Percentiles rank a stretch among this genome's conserved stretches.
These are phyloP conservation scores for Leishmania arabica DNA, from an alignment of 208 protist genomes.

Conservation along the genomic window DNA sequence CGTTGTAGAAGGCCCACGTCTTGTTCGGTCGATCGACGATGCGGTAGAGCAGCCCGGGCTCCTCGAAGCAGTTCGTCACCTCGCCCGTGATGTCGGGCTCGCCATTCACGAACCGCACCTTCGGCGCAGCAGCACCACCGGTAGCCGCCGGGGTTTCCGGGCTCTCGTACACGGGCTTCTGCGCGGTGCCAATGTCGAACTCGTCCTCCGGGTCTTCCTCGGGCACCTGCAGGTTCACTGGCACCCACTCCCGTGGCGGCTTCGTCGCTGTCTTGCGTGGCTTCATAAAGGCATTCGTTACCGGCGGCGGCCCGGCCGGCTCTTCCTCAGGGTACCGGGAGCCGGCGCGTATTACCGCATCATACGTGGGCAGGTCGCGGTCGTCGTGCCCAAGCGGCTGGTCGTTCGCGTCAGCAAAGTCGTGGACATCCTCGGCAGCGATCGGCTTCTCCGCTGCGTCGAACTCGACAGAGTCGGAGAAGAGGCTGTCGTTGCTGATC, in stretches of 20 bases:
- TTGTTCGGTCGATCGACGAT: slow-evolving; percentile 74
- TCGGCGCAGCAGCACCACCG: background rate
- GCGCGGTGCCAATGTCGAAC: slow-evolving; percentile 67
- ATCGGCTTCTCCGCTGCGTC: slow-evolving; percentile 63
- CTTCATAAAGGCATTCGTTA: slow-evolving; percentile 57
- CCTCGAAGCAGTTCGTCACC: slow-evolving; percentile 81
- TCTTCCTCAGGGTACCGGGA: slow-evolving; percentile 19
- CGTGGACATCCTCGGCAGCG: slow-evolving; percentile 8
- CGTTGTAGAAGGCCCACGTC: slow-evolving; percentile 91
- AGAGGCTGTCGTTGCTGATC: slow-evolving; percentile 75
- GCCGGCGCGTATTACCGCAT: slow-evolving; percentile 14
- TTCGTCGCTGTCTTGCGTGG: slow-evolving; percentile 40
- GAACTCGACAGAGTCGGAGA: slow-evolving; percentile 64
- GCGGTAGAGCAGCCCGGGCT: slow-evolving; percentile 82
- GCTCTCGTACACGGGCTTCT: slow-evolving; percentile 48
- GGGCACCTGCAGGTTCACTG: slow-evolving; percentile 41
- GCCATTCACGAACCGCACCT: slow-evolving; percentile 59
- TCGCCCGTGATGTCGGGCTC: slow-evolving; percentile 72
- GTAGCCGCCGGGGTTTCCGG: background rate
- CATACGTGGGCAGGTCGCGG: slow-evolving; percentile 9
- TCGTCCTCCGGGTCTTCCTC: slow-evolving; percentile 71
- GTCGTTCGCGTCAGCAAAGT: slow-evolving; percentile 2
- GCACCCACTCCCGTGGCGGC: slow-evolving; percentile 46
- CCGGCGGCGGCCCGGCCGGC: slow-evolving; percentile 20
- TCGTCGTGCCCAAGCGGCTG: slow-evolving; percentile 5